Evolutionary conservation across 2,329 filamentous ascomycete species (phyloP).

Genomic region (Polychaeton citri): DNA sequence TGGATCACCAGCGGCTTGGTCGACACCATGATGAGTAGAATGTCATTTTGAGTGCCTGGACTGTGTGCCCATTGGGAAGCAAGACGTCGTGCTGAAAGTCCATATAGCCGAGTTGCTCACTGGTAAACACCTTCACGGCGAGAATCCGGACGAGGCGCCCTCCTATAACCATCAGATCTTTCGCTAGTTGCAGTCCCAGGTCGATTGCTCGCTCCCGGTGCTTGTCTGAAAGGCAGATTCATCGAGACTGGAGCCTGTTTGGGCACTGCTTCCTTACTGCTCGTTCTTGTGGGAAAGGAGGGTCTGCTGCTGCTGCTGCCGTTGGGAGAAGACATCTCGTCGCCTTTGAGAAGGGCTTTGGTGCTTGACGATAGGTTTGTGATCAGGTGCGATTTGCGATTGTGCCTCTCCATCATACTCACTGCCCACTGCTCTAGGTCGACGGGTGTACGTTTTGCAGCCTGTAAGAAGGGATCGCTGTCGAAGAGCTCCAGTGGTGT

Average conservation of each 20-base stretch:
- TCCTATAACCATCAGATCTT: conserved; percentile 13
- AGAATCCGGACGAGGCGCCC: conserved; percentile 7
- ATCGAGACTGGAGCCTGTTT: conserved; percentile 16
- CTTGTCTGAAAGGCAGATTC: conserved; percentile 33
- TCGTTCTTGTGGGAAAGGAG: conserved; percentile 28
- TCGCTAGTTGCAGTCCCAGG: conserved; percentile 17
- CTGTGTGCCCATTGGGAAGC: neutral
- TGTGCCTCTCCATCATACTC: conserved; percentile 84
- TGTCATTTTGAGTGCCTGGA: neutral
- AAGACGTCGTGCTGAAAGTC: neutral
- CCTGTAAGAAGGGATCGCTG: conserved; percentile 85
- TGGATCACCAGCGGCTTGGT: neutral
- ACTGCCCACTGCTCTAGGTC: conserved; percentile 89
- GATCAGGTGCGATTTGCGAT: conserved; percentile 84
- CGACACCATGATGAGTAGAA: neutral
- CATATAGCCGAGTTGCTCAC: neutral
- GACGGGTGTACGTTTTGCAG: conserved; percentile 90
- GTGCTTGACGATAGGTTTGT: conserved; percentile 68
- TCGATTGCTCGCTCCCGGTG: conserved; percentile 15
- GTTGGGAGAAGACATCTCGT: conserved; percentile 11
- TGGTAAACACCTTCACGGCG: conserved; percentile 4
- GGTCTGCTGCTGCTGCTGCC: conserved; percentile 21
- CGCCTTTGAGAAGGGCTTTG: conserved; percentile 54
- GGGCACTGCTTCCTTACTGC: conserved; percentile 23
- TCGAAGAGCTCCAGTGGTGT: conserved; percentile 91